Conservation (phyloP, 73 alveolate genomes). For the Symbiodinium natans region DNA sequence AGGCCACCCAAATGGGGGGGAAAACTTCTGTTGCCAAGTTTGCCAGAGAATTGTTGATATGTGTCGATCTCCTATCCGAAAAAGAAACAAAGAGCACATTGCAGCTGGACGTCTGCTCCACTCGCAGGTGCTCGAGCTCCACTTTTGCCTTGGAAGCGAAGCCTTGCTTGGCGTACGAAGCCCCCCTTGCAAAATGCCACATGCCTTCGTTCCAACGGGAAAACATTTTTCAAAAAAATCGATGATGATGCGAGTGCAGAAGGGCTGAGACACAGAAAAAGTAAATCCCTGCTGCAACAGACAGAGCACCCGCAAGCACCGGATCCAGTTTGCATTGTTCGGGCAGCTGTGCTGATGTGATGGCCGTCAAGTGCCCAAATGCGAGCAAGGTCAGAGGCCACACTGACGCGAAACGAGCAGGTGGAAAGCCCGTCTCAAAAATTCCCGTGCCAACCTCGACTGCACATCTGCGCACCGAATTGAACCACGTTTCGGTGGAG, state of each 20-base stretch:
- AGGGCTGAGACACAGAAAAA: neutral
- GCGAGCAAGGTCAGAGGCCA: conserved; percentile 62
- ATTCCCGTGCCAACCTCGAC: conserved; percentile 33
- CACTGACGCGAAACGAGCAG: conserved; percentile 78
- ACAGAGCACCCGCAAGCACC: conserved; percentile 45
- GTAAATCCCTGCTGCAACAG: neutral
- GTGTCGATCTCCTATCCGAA: too few relatives aligned
- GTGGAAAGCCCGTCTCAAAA: conserved; percentile 76
- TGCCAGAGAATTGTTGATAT: too few relatives aligned
- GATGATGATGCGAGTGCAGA: too few relatives aligned
- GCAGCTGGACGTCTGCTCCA: neutral
- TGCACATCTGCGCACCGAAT: neutral
- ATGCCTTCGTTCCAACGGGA: neutral
- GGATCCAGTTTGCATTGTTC: conserved; percentile 28
- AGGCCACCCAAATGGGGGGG: too few relatives aligned
- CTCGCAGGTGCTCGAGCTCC: neutral
- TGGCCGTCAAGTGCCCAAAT: conserved; percentile 24
- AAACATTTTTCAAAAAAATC: too few relatives aligned
- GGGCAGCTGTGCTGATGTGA: neutral
- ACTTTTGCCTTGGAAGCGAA: neutral
- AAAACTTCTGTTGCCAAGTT: too few relatives aligned
- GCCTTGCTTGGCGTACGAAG: neutral
- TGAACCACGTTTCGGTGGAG: too few relatives aligned
- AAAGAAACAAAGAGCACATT: too few relatives aligned
- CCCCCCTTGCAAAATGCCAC: conserved; percentile 70